phyloP scores from a whole-genome alignment of 805 yeast genomes.

The Starmerella apicola region DNA sequence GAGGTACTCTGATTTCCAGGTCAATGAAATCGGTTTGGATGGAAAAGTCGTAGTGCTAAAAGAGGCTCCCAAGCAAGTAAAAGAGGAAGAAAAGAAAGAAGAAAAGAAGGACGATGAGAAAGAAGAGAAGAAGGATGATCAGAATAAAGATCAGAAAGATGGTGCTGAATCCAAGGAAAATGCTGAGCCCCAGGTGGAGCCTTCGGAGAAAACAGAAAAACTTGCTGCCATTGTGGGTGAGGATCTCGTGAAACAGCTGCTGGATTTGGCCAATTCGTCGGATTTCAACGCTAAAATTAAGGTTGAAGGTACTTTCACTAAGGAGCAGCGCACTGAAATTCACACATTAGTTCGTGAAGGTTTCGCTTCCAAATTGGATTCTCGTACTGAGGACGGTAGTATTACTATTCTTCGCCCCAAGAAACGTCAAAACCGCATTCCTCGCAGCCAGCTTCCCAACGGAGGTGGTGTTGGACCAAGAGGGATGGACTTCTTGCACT shows the following conservation, averaged over 20 bases:
- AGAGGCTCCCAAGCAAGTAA: constrained; percentile 25
- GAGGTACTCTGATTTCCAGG: constrained; percentile 85
- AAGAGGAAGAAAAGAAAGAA: neutral
- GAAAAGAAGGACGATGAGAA: neutral
- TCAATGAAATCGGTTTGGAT: constrained; percentile 63
- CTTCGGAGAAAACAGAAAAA: constrained; percentile 32
- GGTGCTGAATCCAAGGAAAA: constrained; percentile 13
- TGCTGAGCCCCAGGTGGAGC: constrained; percentile 13
- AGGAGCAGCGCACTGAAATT: constrained; percentile 59
- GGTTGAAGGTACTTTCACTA: constrained; percentile 37
- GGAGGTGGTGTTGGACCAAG: neutral
- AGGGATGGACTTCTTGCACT: constrained; percentile 52
- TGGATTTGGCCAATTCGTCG: constrained; percentile 43
- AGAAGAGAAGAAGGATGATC: constrained; percentile 5
- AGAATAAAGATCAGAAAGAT: constrained; percentile 15
- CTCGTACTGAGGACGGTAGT: constrained; percentile 45
- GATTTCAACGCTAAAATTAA: constrained; percentile 34
- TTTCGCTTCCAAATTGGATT: constrained; percentile 63
- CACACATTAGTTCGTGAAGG: constrained; percentile 67
- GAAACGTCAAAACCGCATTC: neutral
- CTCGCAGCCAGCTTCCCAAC: neutral
- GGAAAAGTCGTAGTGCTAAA: constrained; percentile 63
- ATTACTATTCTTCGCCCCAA: constrained; percentile 6
- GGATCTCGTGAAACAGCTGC: constrained; percentile 45
- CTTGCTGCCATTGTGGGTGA: constrained; percentile 47